Evolutionary conservation across 805 yeast species (phyloP).

Genomic region (Ogataea paraovalis): DNA sequence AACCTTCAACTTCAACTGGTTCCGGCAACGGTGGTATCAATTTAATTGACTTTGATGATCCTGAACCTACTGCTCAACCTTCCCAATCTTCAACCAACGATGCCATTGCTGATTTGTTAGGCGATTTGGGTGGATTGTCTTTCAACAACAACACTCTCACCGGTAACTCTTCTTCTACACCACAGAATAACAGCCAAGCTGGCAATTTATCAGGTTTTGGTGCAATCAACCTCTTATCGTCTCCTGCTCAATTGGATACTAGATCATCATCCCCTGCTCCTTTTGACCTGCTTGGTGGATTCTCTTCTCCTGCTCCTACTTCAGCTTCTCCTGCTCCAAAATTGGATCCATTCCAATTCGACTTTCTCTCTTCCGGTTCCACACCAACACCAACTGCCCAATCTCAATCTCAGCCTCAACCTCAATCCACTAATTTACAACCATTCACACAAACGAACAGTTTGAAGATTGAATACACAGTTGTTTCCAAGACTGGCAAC

Average conservation of each 20-base stretch:
- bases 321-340: constrained; percentile 3
- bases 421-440: background rate
- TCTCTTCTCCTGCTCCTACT: constrained; percentile 6
- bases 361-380: constrained; percentile 21
- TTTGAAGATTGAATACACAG: constrained; percentile 23
- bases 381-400: constrained; percentile 1
- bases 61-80: constrained; percentile 20
- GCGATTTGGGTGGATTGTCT: constrained; percentile 64
- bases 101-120: constrained; percentile 63
- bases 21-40: constrained; percentile 16
- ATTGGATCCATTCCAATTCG: constrained; percentile 34
- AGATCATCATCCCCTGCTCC: constrained; percentile 18
- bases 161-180: background rate
- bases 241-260: constrained; percentile 21
- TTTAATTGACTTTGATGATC: constrained; percentile 36
- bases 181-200: constrained; percentile 5
- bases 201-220: constrained; percentile 21
- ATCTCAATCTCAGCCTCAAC: background rate
- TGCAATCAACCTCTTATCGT: constrained; percentile 29
- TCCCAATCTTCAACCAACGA: constrained; percentile 30
- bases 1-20: constrained; percentile 43
- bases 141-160: constrained; percentile 26
- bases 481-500: constrained; percentile 17
- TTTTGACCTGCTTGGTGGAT: constrained; percentile 11
- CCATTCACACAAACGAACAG: background rate